Base-by-base conservation (phyloP, 257 asterid species). In the Rubia yunnanensis region DNA sequence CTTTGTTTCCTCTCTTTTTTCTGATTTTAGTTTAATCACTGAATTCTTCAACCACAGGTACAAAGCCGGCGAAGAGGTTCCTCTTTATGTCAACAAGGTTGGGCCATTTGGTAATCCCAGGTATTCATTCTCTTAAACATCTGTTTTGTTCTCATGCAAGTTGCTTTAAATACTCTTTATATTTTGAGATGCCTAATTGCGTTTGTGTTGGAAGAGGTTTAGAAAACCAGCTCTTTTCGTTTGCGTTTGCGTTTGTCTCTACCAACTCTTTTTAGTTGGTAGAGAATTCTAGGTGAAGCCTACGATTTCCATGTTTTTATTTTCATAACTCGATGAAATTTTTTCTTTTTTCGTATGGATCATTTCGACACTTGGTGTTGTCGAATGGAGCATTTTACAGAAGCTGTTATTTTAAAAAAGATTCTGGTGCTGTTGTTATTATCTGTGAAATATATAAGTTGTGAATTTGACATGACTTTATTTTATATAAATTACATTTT, bases 81-180 rank as follows among this genome's bases (percentile, higher is more conserved):
- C 82, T 58, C 76, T 74, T 13, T 78, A 78, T 57, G 79, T 79
- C 30, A 78, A 78, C 64, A 78, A 78, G 78, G 82, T 74, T 35
- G 82, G 82, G 5, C 82, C 82, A 50, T 78, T 70, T 55, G 74
- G 71, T 38, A 78, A 78, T 34, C 82, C 82, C 0, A 78, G 82
- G 82, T 78, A 78, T 23, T 55, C 26, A 36, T 48, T 57, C 28
- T 14, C 1, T 39, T 41, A 41, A 41, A 6, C 49, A 41, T 38
- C 44, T 38, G 44, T 38, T 39, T 39, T 39, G 48, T 10, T 39
- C 48, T 39, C 4, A 10, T 10, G 48, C 46, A 10, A 38, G 17
- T 38, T 38, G 46, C 2, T 38, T 38, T 38, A 38, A 10, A 38
- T 38, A 10, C 46, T 10, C 4, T 38, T 10, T 38, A 10, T 38